These are phyloP conservation scores for Turnera subulata DNA, from an alignment of 345 rosid genomes.

Conservation along the genomic window DNA sequence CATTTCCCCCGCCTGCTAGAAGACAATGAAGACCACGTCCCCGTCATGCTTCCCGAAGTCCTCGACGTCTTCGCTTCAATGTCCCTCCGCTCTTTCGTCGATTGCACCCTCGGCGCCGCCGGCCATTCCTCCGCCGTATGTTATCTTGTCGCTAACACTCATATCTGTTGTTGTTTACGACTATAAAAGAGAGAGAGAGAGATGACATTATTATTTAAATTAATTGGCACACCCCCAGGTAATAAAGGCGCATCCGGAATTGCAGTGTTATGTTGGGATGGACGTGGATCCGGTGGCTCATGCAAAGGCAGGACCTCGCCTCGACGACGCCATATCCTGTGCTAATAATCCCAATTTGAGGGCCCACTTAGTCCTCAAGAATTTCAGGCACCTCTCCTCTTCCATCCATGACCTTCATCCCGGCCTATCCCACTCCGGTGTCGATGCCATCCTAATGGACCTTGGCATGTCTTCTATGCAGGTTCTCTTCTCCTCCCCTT, in stretches of 20 bases:
- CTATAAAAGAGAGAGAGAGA: no score
- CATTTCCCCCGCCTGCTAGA: not conserved
- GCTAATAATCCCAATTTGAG: slow-evolving; percentile 42
- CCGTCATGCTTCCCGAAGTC: slow-evolving; percentile 85
- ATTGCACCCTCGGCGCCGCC: slow-evolving; percentile 91
- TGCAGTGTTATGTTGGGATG: slow-evolving; percentile 65
- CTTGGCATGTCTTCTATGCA: slow-evolving; percentile 98
- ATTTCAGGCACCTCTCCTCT: slow-evolving; percentile 57
- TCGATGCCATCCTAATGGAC: slow-evolving; percentile 92
- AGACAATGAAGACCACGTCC: slow-evolving; percentile 39
- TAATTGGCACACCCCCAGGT: no score
- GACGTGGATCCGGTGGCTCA: slow-evolving; percentile 90
- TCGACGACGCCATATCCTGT: slow-evolving; percentile 32
- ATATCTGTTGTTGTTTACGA: no score
- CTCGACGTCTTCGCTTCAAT: slow-evolving; percentile 62
- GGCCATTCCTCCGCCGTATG: slow-evolving; percentile 91
- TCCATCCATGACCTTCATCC: slow-evolving; percentile 42
- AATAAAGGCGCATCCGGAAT: slow-evolving; percentile 60
- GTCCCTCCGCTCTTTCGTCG: slow-evolving; percentile 56
- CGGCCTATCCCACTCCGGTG: slow-evolving; percentile 40
- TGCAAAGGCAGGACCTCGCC: slow-evolving; percentile 46
- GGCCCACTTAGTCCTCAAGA: slow-evolving; percentile 44
- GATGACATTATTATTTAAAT: no score
- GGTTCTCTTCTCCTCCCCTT: slow-evolving; percentile 34
- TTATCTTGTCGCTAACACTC: not conserved